Evolutionary conservation across 1,284 basidiomycete genomes (phyloP).

Genomic region (Inonotus hispidus): DNA sequence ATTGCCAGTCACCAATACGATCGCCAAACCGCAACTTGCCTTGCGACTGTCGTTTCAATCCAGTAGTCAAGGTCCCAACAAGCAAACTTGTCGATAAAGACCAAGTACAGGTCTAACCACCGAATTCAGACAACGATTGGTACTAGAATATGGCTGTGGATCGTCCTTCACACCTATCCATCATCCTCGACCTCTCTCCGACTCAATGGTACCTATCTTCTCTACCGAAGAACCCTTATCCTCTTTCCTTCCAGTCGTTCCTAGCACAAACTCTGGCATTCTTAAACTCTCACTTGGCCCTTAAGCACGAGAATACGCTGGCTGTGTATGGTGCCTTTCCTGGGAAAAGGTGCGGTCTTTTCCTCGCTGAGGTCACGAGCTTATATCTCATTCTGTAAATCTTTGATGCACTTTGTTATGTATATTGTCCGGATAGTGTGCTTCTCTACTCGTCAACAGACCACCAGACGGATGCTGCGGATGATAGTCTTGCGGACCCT

Average conservation of each 20-base stretch:
- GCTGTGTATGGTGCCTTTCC: constrained; percentile 89
- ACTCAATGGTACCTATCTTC: constrained; percentile 73
- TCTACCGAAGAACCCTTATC: constrained; percentile 34
- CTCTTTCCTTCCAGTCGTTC: constrained; percentile 62
- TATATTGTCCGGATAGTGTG: constrained; percentile 38
- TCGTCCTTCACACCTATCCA: constrained; percentile 64
- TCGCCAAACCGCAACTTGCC: too few species aligned
- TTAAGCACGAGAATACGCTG: constrained; percentile 87
- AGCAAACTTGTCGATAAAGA: not conserved
- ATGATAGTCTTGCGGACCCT: constrained; percentile 50
- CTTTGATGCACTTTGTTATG: constrained; percentile 9
- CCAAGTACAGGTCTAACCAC: not conserved
- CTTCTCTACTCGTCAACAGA: constrained; percentile 71
- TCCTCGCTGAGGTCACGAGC: not conserved
- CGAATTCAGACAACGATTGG: not conserved
- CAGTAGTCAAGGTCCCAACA: not conserved
- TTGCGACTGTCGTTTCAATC: too few species aligned
- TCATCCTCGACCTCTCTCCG: constrained; percentile 80
- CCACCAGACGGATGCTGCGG: constrained; percentile 25
- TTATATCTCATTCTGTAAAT: not conserved
- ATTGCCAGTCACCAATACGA: too few species aligned
- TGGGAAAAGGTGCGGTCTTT: constrained; percentile 59
- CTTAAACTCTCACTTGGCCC: constrained; percentile 88
- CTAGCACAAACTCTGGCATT: constrained; percentile 83
- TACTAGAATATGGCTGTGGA: constrained; percentile 3